phyloP scores from a whole-genome alignment of 2,329 filamentous ascomycete genomes.

The Apiospora hydei region DNA sequence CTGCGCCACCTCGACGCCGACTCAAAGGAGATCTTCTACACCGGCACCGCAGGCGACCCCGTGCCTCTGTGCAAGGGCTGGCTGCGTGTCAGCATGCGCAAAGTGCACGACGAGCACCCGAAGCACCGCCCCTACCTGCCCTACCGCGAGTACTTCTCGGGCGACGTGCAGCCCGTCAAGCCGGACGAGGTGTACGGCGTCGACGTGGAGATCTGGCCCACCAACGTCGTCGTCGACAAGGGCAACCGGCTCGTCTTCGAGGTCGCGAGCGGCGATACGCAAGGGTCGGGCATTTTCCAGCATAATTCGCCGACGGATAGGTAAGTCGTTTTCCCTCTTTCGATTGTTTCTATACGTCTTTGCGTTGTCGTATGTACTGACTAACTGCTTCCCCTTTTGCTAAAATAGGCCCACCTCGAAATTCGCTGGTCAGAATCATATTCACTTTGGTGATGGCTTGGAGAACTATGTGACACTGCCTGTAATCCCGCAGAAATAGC shows the following conservation, averaged over 20 bases:
- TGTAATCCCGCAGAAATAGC: constrained; percentile 49
- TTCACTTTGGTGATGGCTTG: constrained; percentile 52
- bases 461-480: constrained; percentile 56
- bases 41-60: constrained; percentile 69
- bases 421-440: constrained; percentile 53
- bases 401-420: constrained; percentile 44
- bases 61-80: constrained; percentile 70
- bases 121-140: constrained; percentile 63
- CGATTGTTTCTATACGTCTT: neutral
- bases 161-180: constrained; percentile 62
- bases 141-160: constrained; percentile 64
- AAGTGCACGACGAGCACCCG: constrained; percentile 57
- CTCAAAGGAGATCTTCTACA: constrained; percentile 68
- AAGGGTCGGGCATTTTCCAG: constrained; percentile 57
- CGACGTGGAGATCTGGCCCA: constrained; percentile 71
- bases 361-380: neutral
- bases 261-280: constrained; percentile 56
- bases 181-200: constrained; percentile 63
- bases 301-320: constrained; percentile 53
- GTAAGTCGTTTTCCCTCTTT: constrained; percentile 34
- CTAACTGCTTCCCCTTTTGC: neutral
- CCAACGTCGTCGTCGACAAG: constrained; percentile 62
- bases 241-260: constrained; percentile 56
- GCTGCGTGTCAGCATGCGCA: constrained; percentile 65
- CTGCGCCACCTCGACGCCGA: constrained; percentile 62